Evolutionary conservation across 495 filamentous ascomycete species (phyloP).

Genomic region (Tuber brumale): DNA sequence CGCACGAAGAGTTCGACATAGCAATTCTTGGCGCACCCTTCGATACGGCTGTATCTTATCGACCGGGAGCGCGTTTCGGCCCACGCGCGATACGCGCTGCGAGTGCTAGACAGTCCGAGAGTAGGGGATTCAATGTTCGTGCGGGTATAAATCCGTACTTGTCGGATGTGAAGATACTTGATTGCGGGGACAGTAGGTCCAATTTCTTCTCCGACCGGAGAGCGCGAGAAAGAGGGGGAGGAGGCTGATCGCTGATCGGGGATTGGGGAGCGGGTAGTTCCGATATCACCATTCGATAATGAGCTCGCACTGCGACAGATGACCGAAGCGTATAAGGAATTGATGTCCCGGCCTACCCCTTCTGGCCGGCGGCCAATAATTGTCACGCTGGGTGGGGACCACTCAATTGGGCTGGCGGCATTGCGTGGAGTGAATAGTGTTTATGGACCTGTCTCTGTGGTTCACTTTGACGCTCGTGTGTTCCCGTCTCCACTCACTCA

Average conservation of each 20-base stretch:
- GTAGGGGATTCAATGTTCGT: conserved; percentile 70
- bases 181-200: conserved; percentile 62
- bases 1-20: conserved; percentile 64
- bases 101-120: conserved; percentile 63
- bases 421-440: conserved; percentile 63
- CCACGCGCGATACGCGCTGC: conserved; percentile 76
- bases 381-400: conserved; percentile 75
- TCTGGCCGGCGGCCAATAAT: conserved; percentile 55
- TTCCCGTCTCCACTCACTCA: conserved; percentile 5
- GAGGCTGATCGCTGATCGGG: background rate
- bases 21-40: conserved; percentile 77
- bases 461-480: conserved; percentile 69
- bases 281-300: conserved; percentile 73
- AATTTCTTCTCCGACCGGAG: background rate
- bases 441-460: conserved; percentile 67
- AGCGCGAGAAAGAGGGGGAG: background rate
- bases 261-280: conserved; percentile 43
- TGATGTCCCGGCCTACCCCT: conserved; percentile 52
- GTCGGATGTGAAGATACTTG: conserved; percentile 65
- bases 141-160: conserved; percentile 70
- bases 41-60: conserved; percentile 73
- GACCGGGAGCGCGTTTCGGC: conserved; percentile 77
- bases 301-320: conserved; percentile 67
- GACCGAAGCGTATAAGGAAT: conserved; percentile 64
- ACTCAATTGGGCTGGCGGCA: conserved; percentile 69